Conservation (phyloP, 768 basidiomycete genomes). For the Dioszegia crocea region DNA sequence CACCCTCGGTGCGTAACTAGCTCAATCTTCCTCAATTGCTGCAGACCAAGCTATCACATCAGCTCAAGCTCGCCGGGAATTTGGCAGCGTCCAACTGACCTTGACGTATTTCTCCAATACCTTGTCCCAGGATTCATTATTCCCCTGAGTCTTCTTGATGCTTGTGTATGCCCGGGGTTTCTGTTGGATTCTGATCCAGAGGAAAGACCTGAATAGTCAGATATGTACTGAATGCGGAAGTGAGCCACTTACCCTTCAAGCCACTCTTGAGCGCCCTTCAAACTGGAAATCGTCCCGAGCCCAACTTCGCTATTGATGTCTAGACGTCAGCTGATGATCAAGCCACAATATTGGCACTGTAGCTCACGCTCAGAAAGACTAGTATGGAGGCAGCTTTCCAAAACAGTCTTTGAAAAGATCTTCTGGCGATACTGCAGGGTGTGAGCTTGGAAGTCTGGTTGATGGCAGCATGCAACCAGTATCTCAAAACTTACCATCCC, state of each 20-base stretch:
- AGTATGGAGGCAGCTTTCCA: conserved; percentile 73
- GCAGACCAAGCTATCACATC: conserved; percentile 52
- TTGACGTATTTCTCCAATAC: conserved; percentile 69
- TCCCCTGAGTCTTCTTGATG: conserved; percentile 43
- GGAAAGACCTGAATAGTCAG: conserved; percentile 62
- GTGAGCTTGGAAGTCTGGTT: not conserved
- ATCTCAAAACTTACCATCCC: conserved; percentile 16
- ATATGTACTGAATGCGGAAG: not conserved
- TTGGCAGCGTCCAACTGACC: conserved; percentile 48
- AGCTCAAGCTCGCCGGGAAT: not conserved
- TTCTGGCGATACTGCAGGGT: conserved; percentile 26
- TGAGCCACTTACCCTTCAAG: conserved; percentile 34
- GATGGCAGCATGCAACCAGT: not conserved
- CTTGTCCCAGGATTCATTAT: conserved; percentile 62
- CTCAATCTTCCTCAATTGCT: conserved; percentile 49
- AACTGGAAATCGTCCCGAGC: conserved; percentile 70
- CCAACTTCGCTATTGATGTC: conserved; percentile 90
- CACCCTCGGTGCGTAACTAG: conserved; percentile 52
- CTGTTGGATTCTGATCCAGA: conserved; percentile 76
- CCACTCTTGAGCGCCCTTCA: conserved; percentile 75
- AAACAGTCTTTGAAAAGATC: conserved; percentile 48
- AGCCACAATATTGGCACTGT: not conserved
- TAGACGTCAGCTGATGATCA: conserved; percentile 7
- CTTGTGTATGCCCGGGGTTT: conserved; percentile 72
- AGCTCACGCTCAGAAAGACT: conserved; percentile 67